Evolutionary conservation across 2,329 filamentous ascomycete species (phyloP), one percentile per base, ranked within the genome.

Genomic region (Xylogone sp.): DNA sequence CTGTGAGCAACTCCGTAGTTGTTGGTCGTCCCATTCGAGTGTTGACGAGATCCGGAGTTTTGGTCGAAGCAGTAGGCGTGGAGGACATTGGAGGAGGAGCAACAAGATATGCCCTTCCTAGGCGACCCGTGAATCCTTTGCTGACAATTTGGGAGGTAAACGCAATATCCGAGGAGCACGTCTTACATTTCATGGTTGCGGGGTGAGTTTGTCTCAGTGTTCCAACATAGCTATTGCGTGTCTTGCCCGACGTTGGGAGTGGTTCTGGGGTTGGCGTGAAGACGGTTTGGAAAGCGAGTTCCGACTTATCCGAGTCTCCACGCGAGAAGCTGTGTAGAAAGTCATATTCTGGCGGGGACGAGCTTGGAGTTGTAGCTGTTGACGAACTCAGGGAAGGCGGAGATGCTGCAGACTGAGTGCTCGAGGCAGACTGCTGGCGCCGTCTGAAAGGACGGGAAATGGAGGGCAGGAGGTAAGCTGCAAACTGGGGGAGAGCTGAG

Each of bases 111-210:
- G 83, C 83, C 21, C 82, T 77, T 5, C 84, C 84, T 65, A 85
- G 77, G 19, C 82, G 81, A 18, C 84, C 84, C 0, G 78, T 84
- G 69, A 87, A 87, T 56, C 81, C 79, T 64, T 86, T 86, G 56
- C 77, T 82, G 39, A 87, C 75, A 53, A 87, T 79, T 64, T 86
- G 82, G 12, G 77, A 74, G 16, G 73, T 65, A 61, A 82, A 81
- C 18, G 81, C 83, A n/a, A 87, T 65, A 65, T 87, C 81, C 50
- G 76, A 71, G 12, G 79, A 73, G 70, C 83, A 87, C 46, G 68
- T 71, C 29, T 72, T 70, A 68, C 83, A 87, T 56, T 81, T 76
- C 46, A 87, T 68, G 1, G 78, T 82, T 61, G 81, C 75, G 4
- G 80, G 79, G 1, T 73, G 71, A 21, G 67, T 65, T 52, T 73